Evolutionary conservation across 2,329 filamentous ascomycete species (phyloP).

Genomic region (Aspergillus tamarii): DNA sequence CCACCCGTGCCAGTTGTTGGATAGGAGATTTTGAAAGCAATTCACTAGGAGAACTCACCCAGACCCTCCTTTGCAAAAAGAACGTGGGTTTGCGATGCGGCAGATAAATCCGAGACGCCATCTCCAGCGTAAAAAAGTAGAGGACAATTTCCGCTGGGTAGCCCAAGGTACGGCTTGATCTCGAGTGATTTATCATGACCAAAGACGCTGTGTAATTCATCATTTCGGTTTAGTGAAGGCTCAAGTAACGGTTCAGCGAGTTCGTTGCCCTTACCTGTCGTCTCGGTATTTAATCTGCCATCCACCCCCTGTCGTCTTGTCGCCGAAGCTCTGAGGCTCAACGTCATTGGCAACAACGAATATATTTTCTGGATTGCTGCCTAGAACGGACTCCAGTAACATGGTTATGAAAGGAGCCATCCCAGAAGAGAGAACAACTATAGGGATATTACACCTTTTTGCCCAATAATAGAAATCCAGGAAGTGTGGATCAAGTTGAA

Average conservation of each 20-base stretch:
- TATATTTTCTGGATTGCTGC: slow-evolving; percentile 6
- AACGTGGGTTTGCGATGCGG: slow-evolving; percentile 86
- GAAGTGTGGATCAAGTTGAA: slow-evolving; percentile 81
- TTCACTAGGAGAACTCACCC: slow-evolving; percentile 54
- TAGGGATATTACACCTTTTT: slow-evolving; percentile 73
- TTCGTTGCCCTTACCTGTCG: slow-evolving; percentile 61
- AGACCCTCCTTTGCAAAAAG: slow-evolving; percentile 90
- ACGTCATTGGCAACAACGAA: slow-evolving; percentile 80
- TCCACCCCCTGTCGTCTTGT: slow-evolving; percentile 74
- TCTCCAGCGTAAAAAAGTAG: slow-evolving; percentile 93
- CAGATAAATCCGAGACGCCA: slow-evolving; percentile 87
- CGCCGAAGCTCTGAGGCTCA: slow-evolving; percentile 64
- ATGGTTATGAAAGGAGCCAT: slow-evolving; percentile 85
- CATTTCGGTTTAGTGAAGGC: slow-evolving; percentile 1
- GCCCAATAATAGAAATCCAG: slow-evolving; percentile 79
- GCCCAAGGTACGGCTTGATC: slow-evolving; percentile 76
- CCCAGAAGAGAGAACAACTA: slow-evolving; percentile 83
- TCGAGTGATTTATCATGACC: slow-evolving; percentile 94
- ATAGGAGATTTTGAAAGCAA: neutral
- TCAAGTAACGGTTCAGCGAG: neutral
- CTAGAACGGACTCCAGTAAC: slow-evolving; percentile 58
- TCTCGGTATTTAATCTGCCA: slow-evolving; percentile 90
- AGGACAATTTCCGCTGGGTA: slow-evolving; percentile 70
- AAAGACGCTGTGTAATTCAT: slow-evolving; percentile 60
- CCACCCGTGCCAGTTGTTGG: neutral